Base-by-base conservation (phyloP, 495 filamentous ascomycete species). In the Copromyces sp. region DNA sequence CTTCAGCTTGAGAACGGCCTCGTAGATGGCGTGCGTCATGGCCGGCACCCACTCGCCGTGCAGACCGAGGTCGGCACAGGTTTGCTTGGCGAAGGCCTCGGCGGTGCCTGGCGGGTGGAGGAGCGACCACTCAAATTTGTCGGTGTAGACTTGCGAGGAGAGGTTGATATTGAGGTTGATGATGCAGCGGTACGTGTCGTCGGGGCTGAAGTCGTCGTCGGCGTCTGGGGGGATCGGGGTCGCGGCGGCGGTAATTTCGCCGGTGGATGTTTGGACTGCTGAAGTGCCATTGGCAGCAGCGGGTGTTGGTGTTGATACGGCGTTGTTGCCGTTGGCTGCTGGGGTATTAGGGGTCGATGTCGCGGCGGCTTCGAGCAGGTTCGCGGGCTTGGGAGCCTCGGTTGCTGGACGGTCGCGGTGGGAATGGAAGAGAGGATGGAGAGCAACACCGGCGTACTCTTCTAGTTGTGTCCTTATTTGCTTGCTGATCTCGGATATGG, bases 121-220 rank as follows among this genome's bases (percentile, higher is more conserved):
- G 5, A 99, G 85, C 20, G 95, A 98, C 95, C 95, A 99, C 79
- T 99, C 95, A 75, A 99, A 98, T 80, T 93, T 97, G 86, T 99
- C 95, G 5, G 92, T 95, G 81, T 97, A 98, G 20, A 98, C 89
- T 71, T 92, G 90, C 74, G 97, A 97, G 69, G 92, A 91, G 29
- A 98, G 87, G 75, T 97, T 97, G 77, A 99, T 94, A 80, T 92
- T 97, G 32, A 99, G 87, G 69, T 86, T 93, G 77, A 98, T 89
- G 79, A 98, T 90, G 78, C 94, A 97, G 72, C 94, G 89, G 79
- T 97, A 97, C 4, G 93, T 93, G 81, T 98, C 94, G 79, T 97
- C 93, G 7, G 92, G 93, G 80, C 94, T 95, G 68, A 73, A 72
- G 72, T 79, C 74, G 72, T 79, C 74, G 68, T 77, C 77, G 32